These are phyloP conservation scores for Xylaria polymorpha DNA, from an alignment of 2,329 filamentous ascomycete genomes.

Conservation along the genomic window DNA sequence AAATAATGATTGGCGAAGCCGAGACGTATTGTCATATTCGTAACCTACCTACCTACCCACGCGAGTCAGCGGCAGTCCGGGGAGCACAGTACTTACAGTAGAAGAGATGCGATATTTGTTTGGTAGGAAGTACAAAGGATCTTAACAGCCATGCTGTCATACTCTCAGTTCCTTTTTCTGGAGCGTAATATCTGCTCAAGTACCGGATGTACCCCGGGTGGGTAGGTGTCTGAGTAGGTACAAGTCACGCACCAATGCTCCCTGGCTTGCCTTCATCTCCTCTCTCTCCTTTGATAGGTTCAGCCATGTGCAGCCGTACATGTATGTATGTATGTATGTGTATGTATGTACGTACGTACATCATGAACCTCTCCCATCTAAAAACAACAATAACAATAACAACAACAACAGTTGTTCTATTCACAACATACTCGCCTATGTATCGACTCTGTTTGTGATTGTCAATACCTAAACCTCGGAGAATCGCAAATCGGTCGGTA, in stretches of 20 bases:
- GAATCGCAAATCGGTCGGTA: neutral
- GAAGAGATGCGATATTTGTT: neutral
- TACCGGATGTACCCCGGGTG: conserved; percentile 12
- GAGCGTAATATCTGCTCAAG: neutral
- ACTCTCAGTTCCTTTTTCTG: neutral
- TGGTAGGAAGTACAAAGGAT: conserved; percentile 1
- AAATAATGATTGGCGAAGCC: conserved; percentile 14
- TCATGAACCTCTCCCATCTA: conserved; percentile 8
- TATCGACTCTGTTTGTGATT: neutral
- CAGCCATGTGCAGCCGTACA: conserved; percentile 7
- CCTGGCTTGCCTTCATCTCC: neutral
- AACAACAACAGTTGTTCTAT: neutral
- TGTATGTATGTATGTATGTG: no score
- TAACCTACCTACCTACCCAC: neutral
- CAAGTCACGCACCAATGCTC: conserved; percentile 19
- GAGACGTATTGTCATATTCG: neutral
- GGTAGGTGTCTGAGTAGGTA: conserved; percentile 1
- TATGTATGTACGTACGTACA: no score
- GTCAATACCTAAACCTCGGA: neutral
- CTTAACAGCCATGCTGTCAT: neutral
- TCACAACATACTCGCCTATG: neutral
- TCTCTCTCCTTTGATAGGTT: conserved; percentile 14
- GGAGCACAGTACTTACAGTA: neutral
- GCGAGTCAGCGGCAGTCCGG: neutral
- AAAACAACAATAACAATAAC: conserved; percentile 17